Conservation (phyloP, 768 basidiomycete species). For the Pleurotus cornucopiae region DNA sequence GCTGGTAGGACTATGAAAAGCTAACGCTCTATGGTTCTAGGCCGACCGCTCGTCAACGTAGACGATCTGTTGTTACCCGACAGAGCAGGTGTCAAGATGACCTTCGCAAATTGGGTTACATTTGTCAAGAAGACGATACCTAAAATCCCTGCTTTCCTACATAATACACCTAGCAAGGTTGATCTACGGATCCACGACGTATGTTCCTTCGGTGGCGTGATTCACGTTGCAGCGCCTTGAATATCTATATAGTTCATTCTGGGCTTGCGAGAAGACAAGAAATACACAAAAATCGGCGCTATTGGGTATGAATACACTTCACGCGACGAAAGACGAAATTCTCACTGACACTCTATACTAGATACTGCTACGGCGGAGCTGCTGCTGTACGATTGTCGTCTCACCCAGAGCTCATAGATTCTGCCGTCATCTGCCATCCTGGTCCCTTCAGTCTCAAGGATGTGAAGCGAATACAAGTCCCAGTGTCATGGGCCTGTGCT, state of each 20-base stretch:
- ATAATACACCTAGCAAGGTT: constrained; percentile 26
- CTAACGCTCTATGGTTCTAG: constrained; percentile 13
- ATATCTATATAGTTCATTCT: constrained; percentile 20
- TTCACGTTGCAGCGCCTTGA: background rate
- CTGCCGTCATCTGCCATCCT: constrained; percentile 39
- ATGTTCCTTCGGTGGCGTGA: constrained; percentile 4
- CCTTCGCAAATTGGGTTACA: constrained; percentile 23
- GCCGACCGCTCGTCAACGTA: constrained; percentile 24
- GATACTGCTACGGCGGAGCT: constrained; percentile 42
- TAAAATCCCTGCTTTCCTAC: constrained; percentile 25
- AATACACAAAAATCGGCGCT: constrained; percentile 36
- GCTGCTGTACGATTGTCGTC: constrained; percentile 31
- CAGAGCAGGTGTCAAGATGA: constrained; percentile 28
- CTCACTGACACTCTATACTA: constrained; percentile 8
- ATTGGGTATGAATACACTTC: constrained; percentile 25
- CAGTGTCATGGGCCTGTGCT: constrained; percentile 16
- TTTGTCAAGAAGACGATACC: constrained; percentile 23
- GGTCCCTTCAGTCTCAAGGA: constrained; percentile 27
- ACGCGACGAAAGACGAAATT: background rate
- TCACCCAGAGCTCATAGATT: constrained; percentile 28
- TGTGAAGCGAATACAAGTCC: constrained; percentile 29
- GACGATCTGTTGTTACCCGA: constrained; percentile 24
- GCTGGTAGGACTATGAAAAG: background rate
- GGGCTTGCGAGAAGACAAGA: constrained; percentile 28
- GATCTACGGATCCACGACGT: constrained; percentile 23